These are phyloP conservation scores for Chaetomium sp. DNA, from an alignment of 2,329 filamentous ascomycete species.

Conservation along the genomic window DNA sequence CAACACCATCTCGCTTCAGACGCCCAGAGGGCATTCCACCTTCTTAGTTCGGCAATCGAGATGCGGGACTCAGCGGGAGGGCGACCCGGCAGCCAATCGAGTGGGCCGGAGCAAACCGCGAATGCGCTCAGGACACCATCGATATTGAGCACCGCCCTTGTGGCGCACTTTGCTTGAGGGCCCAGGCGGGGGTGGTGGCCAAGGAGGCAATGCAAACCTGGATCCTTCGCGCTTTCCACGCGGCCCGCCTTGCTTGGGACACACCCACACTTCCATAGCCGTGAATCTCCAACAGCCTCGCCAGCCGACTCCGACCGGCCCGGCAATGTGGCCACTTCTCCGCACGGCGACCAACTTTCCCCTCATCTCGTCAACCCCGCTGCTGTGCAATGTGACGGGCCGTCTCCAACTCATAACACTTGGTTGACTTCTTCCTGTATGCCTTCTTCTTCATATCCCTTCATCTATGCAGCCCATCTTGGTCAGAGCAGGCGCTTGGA, in stretches of 20 bases:
- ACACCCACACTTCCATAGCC: background rate
- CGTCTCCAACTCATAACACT: slow-evolving; percentile 15
- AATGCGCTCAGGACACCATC: background rate
- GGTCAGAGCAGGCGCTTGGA: background rate
- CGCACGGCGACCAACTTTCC: slow-evolving; percentile 19
- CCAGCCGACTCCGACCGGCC: slow-evolving; percentile 3
- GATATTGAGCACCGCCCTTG: slow-evolving; percentile 10
- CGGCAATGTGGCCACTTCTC: slow-evolving; percentile 20
- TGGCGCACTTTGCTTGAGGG: background rate
- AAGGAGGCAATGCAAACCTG: slow-evolving; percentile 1
- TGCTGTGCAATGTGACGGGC: slow-evolving; percentile 6
- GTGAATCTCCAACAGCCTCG: slow-evolving; percentile 9
- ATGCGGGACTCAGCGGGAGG: slow-evolving; percentile 1
- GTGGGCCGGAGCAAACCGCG: slow-evolving; percentile 7
- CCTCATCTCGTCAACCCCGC: slow-evolving; percentile 17
- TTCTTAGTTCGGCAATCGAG: slow-evolving; percentile 19
- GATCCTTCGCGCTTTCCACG: slow-evolving; percentile 10
- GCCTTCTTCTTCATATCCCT: background rate
- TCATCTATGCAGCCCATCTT: background rate
- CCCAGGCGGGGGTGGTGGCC: background rate
- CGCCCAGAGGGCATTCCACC: slow-evolving; percentile 3
- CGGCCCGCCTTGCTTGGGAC: slow-evolving; percentile 9
- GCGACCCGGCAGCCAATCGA: slow-evolving; percentile 7
- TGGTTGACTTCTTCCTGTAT: background rate
- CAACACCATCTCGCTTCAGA: slow-evolving; percentile 14